Evolutionary conservation across 148 eudicot genomes (phyloP), one percentile per base, ranked within the genome.

Genomic region (Cornus suecica): DNA sequence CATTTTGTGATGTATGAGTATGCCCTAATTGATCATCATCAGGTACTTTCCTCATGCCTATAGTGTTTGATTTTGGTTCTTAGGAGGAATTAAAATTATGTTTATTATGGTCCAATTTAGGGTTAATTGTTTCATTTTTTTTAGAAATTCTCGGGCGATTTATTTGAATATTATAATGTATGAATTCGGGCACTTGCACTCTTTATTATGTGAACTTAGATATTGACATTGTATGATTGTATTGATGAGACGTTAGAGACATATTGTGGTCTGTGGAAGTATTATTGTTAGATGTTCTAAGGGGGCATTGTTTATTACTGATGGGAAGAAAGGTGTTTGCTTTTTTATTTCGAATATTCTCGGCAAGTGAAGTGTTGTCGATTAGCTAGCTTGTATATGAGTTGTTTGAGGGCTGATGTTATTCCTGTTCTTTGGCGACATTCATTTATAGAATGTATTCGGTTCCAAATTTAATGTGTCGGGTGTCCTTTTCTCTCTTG

Each of bases 1-100:
- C 76, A 86, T 61, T 87, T 86, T 85, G 8, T 86, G 13, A 89
- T 89, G 93, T 86, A 89, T 70, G 90, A 89, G 78, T 87, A 89
- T 77, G 82, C 87, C 23, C 83, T 86, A 0, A 32, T 76, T 83
- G 83, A 75, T 15, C 78, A 72, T 66, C 29, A 67, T 23, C 48
- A 83, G 90, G 90, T 87, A 80, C 5, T 71, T 65, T 14, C 6
- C 45, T 0, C 1, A 54, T n/a, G n/a, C n/a, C n/a, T n/a, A n/a
- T 32, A 32, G 7, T 32, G 37, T 32, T 32, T 4, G 37, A 32
- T 32, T 0, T 4, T 32, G 37, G 7, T 32, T 32, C 4, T 32
- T 32, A 32, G 7, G 4, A 32, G 37, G 37, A 32, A 10, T 16
- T 10, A 6, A 10, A 27, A 8, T 37, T 66, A 22, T 18, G 15